Percentiles rank a stretch among this genome's conserved stretches.
Evolutionary conservation across 208 protist genomes (phyloP).

Genomic region (Leishmania braziliensis): DNA sequence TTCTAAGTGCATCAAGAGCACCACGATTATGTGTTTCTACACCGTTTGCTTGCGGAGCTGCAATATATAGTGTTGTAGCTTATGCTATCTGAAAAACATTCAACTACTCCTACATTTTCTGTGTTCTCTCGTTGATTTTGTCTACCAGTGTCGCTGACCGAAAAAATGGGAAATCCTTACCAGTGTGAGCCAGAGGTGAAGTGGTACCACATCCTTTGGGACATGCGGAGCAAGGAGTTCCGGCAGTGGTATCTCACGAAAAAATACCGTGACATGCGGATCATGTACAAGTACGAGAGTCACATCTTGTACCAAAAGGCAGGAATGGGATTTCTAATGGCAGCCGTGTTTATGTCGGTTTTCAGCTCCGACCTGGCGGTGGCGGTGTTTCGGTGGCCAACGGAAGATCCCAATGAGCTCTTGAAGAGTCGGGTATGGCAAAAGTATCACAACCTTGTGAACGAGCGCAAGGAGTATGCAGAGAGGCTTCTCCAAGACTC

Average conservation of each 20-base stretch:
- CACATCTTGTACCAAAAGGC: conserved; percentile 54
- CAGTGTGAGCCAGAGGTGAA: conserved; percentile 60
- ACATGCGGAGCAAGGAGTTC: conserved; percentile 71
- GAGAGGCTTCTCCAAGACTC: conserved; percentile 78
- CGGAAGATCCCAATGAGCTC: conserved; percentile 79
- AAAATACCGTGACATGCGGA: conserved; percentile 48
- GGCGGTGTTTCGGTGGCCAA: conserved; percentile 66
- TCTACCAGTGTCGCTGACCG: not conserved
- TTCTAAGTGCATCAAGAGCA: too few relatives aligned
- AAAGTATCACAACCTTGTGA: conserved; percentile 64
- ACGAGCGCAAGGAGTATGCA: conserved; percentile 65
- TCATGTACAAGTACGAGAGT: conserved; percentile 79
- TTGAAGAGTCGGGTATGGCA: conserved; percentile 72
- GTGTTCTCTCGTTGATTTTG: not conserved
- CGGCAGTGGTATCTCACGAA: conserved; percentile 53
- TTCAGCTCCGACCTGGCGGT: conserved; percentile 52
- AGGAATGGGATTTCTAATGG: conserved; percentile 48
- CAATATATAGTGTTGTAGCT: not conserved
- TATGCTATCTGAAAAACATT: not conserved
- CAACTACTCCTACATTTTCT: conserved; percentile 4
- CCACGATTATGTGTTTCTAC: not conserved
- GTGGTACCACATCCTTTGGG: conserved; percentile 76
- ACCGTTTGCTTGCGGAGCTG: not conserved
- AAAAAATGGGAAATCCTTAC: conserved; percentile 52
- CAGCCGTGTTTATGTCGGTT: conserved; percentile 44